Base-by-base conservation (phyloP, 2,329 filamentous ascomycete species). In the Coniochaeta sp. region DNA sequence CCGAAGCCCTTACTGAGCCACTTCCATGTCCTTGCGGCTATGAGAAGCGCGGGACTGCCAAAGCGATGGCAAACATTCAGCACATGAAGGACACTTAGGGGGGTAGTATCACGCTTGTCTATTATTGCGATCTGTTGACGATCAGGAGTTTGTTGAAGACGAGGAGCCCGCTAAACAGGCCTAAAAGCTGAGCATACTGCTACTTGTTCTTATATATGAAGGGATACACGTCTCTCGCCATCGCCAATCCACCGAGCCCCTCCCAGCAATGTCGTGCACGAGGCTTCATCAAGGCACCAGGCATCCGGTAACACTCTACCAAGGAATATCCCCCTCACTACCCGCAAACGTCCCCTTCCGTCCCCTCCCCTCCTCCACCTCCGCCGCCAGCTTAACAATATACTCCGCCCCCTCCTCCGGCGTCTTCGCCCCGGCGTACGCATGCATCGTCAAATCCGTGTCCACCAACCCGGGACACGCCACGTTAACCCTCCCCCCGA, bases 401-500 rank as follows among this genome's bases (percentile, higher is more conserved):
- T 38, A 56, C 28, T 38, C 34, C 2, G 54, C 54, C 54, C 54
- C 54, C n/a, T 56, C n/a, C 54, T 56, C 54, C 9, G 54, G 54
- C 54, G 34, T 34, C 30, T 38, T 56, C 2, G 28, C 54, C 14
- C n/a, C 54, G 3, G 8, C 14, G 6, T 16, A 19, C 3, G 12
- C 9, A 3, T n/a, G 4, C 38, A 30, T n/a, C 34, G 16, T 28
- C 55, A 75, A 30, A 3, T 65, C 65, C 4, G 73, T 73, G 26
- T 64, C 67, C 1, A 75, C 70, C n/a, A 71, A 63, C 0, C 75
- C 75, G 0, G 75, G 75, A 44, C 74, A 77, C 8, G 69, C 70
- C 3, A 65, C 60, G 57, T 76, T 77, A 47, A 74, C 70, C 59
- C 69, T 70, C 19, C 68, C 73, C 9, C 68, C 69, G 4, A 63